Evolutionary conservation across 202 grass and related monocot species (phyloP), one percentile per base, ranked within the genome.

Genomic region (Panicum virgatum): DNA sequence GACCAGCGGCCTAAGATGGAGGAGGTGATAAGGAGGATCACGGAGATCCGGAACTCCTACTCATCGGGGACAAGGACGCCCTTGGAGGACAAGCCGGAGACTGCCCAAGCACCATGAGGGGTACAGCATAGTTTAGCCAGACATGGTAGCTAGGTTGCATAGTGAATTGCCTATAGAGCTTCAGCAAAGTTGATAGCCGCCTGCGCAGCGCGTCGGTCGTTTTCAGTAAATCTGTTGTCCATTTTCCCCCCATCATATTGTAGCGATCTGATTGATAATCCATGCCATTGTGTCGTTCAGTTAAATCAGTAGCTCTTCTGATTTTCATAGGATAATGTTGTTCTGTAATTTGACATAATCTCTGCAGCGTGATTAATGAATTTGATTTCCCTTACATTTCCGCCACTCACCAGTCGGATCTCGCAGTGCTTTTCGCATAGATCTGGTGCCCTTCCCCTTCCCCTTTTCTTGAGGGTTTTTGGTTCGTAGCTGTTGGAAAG

Each of bases 1-100:
- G 96, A 98, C 7, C 87, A 91, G 82, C 86, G 96, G 63, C 96
- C 90, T 0, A 95, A 80, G 36, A 98, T 98, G 88, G 92, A 98
- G 5, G 96, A 98, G 75, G 92, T 95, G 72, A 84, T 93, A 75
- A 86, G 80, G 61, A 90, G 85, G 92, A 93, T 95, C 5, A 25
- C 60, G 39, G 96, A 85, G 12, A 82, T 98, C 81, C 77, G 87
- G n/a, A 79, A 66, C 80, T 84, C 84, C 20, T 86, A 86, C 62
- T 89, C 78, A 3, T 80, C 92, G 0, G 92, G 86, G 67, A 82
- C 89, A 10, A 75, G 80, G 39, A 87, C 83, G 9, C 90, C 92
- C 12, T 79, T 77, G 1, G 89, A 97, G 53, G 87, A 89, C 48
- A 91, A 67, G 48, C 80, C 69, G 32, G 77, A 91, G 43, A 72